Percentiles rank a stretch among this genome's conserved stretches.
phyloP scores from a whole-genome alignment of 495 filamentous ascomycete genomes.

The Barbatosphaeria neglecta region DNA sequence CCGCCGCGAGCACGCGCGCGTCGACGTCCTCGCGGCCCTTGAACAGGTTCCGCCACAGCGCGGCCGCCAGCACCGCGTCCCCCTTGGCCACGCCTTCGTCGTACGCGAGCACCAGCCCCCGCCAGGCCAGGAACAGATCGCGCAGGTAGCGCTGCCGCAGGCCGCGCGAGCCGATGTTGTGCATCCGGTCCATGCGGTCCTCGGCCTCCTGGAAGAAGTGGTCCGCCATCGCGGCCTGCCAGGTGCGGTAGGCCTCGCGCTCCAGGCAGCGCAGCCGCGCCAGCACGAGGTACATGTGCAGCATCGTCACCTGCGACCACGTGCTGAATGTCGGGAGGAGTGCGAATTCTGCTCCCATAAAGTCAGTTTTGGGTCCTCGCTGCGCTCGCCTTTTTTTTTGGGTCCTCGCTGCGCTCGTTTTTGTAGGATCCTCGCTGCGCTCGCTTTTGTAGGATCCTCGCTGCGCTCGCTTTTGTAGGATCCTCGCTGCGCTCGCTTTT shows the following conservation, averaged over 20 bases:
- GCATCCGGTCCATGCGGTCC: conserved; percentile 62
- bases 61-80: conserved; percentile 74
- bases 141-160: conserved; percentile 79
- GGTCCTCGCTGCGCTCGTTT: too few relatives aligned
- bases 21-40: conserved; percentile 64
- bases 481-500: too few relatives aligned
- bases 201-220: conserved; percentile 92
- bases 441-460: too few relatives aligned
- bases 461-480: too few relatives aligned
- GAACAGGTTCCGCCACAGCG: conserved; percentile 90
- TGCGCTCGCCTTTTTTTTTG: background rate
- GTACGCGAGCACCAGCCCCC: conserved; percentile 70
- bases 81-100: conserved; percentile 77
- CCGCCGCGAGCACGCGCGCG: conserved; percentile 52
- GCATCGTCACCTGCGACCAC: conserved; percentile 91
- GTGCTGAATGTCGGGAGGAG: conserved; percentile 78
- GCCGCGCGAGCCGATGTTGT: conserved; percentile 51
- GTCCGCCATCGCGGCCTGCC: conserved; percentile 51
- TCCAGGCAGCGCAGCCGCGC: conserved; percentile 72
- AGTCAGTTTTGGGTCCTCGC: too few relatives aligned
- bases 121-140: conserved; percentile 85
- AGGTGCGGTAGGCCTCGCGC: conserved; percentile 28
- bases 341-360: conserved; percentile 37
- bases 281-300: conserved; percentile 90
- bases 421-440: too few relatives aligned